Base-by-base conservation (phyloP, 208 protist genomes). In the Acanthamoeba healyi region DNA sequence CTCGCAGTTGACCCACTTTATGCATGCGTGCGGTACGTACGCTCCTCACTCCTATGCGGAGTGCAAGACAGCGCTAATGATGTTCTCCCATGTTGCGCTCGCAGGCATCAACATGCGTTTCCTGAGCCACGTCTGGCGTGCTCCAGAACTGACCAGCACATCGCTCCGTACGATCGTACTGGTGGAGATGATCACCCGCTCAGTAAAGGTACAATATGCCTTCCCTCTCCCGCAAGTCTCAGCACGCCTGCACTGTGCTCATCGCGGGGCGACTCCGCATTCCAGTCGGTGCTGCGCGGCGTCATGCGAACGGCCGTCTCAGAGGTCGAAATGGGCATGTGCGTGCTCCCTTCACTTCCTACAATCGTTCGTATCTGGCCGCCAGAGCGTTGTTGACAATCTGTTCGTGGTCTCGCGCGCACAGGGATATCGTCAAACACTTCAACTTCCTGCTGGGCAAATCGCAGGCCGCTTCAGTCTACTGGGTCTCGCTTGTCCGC, bases 111-210 rank as follows among this genome's bases (percentile, higher is more conserved):
- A 92, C 42, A 56, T 77, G 26, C 54, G 86, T 54, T 92, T 92
- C 42, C 22, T 92, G 32, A 29, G 86, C 34, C 51, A 77, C 40
- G 24, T 92, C 12, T 92, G 81, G 81, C 44, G 54, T 7, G 54
- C 34, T 24, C 29, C 5, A 19, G 12, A 9, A 5, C 17, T 74
- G 51, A 44, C 17, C 32, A 34, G 34, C 54, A 19, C 10, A 12
- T 0, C 24, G 19, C 38, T 74, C 6, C 86, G 86, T 17, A 46
- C 42, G 40, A 32, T 74, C 26, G 29, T 92, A 26, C 63, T 92
- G 36, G 63, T 92, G 24, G 86, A 92, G 34, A 92, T 92, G 86
- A 92, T 92, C 42, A 92, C 86, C 2, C 86, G 86, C 38, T 92
- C 58, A 17, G 44, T 92, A 0, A 92, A 92, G 44, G 61, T 88